Base-by-base conservation (phyloP, 139 green algal species). In the Deuterostichococcus epilithicus region DNA sequence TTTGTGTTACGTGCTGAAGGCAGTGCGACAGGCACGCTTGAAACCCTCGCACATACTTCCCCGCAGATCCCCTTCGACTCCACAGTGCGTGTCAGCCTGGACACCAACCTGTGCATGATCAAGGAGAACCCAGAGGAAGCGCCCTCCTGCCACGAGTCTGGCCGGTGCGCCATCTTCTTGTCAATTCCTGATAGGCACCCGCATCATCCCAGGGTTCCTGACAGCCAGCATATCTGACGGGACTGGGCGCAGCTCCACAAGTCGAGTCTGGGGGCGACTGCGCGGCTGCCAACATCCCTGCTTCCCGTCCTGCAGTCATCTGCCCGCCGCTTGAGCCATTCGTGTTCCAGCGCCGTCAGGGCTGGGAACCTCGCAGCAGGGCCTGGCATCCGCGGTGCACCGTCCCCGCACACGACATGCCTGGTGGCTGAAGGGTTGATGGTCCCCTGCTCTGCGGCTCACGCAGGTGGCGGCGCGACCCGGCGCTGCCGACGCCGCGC, bases 31-130 rank as follows among this genome's bases (percentile, higher is more conserved):
- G n/a, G n/a, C n/a, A n/a, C n/a, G n/a, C n/a, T n/a, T n/a, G n/a
- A n/a, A n/a, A n/a, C n/a, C n/a, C n/a, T n/a, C n/a, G n/a, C n/a
- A n/a, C n/a, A n/a, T n/a, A n/a, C n/a, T 37, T 42, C 68, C 30
- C 13, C 60, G 33, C 74, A 91, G 87, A 95, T 98, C 33, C 94
- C 94, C 63, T 98, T 97, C 80, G 94, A 98, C 76, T 82, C 90
- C 65, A 94, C 88, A 0, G 92, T 98, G 73, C 89, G 93, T 75
- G 86, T 97, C 73, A 92, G 84, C 44, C 89, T 98, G 78, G 94
- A 98, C 91, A 98, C 94, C 76, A 97, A 98, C 83, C 75, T 98
- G 71, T 86, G 76, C 79, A 97, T 97, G 93, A 94, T 96, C 81
- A 96, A 95, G 81, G 94, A 98, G 87, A 97, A 97, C 87, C 91